A percentile compares a stretch with the other conserved stretches of the same genome.
Evolutionary conservation across 2,329 filamentous ascomycete species (phyloP).

Genomic region (Talaromyces sp.): DNA sequence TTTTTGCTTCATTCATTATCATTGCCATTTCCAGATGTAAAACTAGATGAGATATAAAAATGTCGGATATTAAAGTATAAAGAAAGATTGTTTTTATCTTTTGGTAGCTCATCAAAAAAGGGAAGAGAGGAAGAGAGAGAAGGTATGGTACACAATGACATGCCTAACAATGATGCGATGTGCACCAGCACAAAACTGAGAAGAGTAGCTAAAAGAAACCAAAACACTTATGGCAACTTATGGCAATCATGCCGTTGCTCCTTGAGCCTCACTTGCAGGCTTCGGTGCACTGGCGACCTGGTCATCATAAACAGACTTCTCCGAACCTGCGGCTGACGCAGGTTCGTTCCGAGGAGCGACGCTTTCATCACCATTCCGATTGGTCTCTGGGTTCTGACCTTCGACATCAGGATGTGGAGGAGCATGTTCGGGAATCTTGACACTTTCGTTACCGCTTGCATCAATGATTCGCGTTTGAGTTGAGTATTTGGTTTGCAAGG

Average conservation of each 20-base stretch:
- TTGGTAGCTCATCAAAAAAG: not conserved
- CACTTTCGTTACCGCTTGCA: slow-evolving; percentile 72
- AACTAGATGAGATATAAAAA: not conserved
- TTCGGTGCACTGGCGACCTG: slow-evolving; percentile 38
- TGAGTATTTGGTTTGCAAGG: slow-evolving; percentile 93
- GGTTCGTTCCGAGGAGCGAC: slow-evolving; percentile 35
- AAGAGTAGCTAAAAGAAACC: not conserved
- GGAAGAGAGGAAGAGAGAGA: slow-evolving; percentile 1
- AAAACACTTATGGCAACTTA: not conserved
- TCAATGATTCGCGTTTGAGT: slow-evolving; percentile 86
- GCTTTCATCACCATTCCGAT: slow-evolving; percentile 36
- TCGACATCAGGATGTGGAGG: slow-evolving; percentile 57
- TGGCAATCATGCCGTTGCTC: slow-evolving; percentile 38
- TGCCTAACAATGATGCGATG: not conserved
- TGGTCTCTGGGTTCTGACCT: slow-evolving; percentile 57
- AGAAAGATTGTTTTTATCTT: not conserved
- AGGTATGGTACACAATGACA: slow-evolving; percentile 3
- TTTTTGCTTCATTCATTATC: slow-evolving; percentile 3
- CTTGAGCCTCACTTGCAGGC: slow-evolving; percentile 47
- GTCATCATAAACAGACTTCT: slow-evolving; percentile 35
- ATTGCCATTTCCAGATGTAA: not conserved
- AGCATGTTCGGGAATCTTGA: slow-evolving; percentile 40
- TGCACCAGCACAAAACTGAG: not conserved
- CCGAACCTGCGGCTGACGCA: slow-evolving; percentile 39
- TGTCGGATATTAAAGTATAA: not conserved